These are phyloP conservation scores for Podosphaera fusca DNA, from an alignment of 2,329 filamentous ascomycete species.

Conservation along the genomic window DNA sequence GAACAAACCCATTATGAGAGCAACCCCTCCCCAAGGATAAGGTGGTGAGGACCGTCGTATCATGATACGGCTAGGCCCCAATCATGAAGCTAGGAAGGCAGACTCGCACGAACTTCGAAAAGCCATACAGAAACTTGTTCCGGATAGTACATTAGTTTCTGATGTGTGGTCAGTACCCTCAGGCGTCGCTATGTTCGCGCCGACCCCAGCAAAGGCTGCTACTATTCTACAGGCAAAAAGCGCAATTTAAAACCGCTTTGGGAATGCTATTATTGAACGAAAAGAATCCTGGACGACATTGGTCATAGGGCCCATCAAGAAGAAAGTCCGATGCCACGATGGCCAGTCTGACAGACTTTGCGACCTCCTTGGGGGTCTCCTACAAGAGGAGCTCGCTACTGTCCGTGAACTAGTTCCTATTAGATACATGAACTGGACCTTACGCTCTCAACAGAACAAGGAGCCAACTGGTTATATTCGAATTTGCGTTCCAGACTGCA, in stretches of 20 bases:
- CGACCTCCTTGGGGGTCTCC: neutral
- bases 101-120: neutral
- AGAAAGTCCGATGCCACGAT: neutral
- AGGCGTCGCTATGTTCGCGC: neutral
- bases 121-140: neutral
- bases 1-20: neutral
- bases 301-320: neutral
- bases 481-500: neutral
- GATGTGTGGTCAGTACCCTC: slow-evolving; percentile 1
- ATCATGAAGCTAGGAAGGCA: neutral
- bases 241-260: neutral
- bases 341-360: neutral
- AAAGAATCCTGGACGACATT: neutral
- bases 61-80: neutral
- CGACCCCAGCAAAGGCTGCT: neutral
- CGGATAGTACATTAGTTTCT: neutral
- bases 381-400: neutral
- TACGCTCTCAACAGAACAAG: neutral
- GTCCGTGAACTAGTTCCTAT: neutral
- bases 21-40: neutral
- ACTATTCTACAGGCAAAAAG: neutral
- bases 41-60: neutral
- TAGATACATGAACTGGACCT: neutral
- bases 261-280: neutral
- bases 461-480: neutral